Base-by-base conservation (phyloP, 2,329 filamentous ascomycete species). In the Nothomitra cinnamomea region DNA sequence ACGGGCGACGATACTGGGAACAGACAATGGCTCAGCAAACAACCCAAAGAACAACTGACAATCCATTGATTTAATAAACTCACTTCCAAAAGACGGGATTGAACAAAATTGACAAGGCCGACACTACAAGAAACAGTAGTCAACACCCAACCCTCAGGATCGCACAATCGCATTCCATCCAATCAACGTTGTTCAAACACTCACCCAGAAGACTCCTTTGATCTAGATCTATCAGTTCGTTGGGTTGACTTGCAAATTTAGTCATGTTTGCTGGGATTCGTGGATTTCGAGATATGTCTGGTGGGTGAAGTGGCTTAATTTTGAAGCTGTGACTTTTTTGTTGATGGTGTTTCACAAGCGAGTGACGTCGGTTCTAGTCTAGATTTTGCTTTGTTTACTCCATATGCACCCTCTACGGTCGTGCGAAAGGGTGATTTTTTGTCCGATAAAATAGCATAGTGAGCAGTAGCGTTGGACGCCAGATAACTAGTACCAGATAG, bases 41-140 rank as follows among this genome's bases (percentile, higher is more conserved):
- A 19, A 54, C 28, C 10, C 10, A 32, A 4, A 10, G 28, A 32
- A 10, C 5, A 4, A 32, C 28, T 32, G 28, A 32, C 10, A 32
- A 32, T 32, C 4, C n/a, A 28, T 17, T 38, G 21, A 28, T 22
- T 13, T 13, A 17, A 21, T 40, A 49, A 53, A 77, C 86, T 74
- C 76, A 95, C 89, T 98, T 98, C 92, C 92, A 98, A 70, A 95
- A 96, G n/a, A 92, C 83, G 21, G 92, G 92, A 70, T 98, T 98
- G 71, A 98, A 96, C 50, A 83, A 77, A 69, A 98, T 94, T 53
- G 85, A 78, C 54, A 74, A 76, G 49, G 82, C 85, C 60, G 87
- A 86, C 60, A 92, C 89, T 95, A 36, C 13, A 54, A 19, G 19
- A n/a, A 57, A 49, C 32, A 17, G 2, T 7, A 13, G 28, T 25